phyloP scores from a whole-genome alignment of 2,329 filamentous ascomycete genomes.

The Elsinoe perseae region DNA sequence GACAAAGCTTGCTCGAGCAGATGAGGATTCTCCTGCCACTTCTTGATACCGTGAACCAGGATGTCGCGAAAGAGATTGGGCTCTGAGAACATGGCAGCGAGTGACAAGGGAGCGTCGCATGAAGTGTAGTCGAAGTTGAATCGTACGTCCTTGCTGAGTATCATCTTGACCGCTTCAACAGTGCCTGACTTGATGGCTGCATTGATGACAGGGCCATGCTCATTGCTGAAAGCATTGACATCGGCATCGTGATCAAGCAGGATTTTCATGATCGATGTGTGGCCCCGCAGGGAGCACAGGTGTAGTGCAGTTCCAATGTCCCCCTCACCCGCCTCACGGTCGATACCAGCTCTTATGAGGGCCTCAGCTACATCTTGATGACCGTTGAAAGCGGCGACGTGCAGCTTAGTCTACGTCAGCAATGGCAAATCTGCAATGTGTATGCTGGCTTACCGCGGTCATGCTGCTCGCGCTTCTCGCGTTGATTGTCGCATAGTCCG shows the following conservation, averaged over 20 bases:
- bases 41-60: conserved; percentile 3
- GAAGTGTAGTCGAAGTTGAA: conserved; percentile 17
- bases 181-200: conserved; percentile 16
- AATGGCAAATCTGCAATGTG: background rate
- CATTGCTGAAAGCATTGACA: conserved; percentile 15
- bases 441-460: background rate
- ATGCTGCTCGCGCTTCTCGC: background rate
- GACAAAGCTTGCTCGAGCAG: conserved; percentile 14
- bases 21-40: conserved; percentile 15
- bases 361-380: background rate
- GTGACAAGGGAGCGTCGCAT: conserved; percentile 11
- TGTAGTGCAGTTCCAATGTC: conserved; percentile 8
- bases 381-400: background rate
- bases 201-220: conserved; percentile 17
- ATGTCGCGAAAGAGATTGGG: conserved; percentile 14
- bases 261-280: conserved; percentile 14
- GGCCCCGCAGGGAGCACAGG: conserved; percentile 8
- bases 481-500: background rate
- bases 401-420: background rate
- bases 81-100: conserved; percentile 15
- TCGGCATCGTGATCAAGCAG: conserved; percentile 13
- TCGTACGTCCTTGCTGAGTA: conserved; percentile 13
- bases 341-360: background rate
- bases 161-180: conserved; percentile 16
- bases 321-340: background rate